Percentiles rank a stretch among this genome's conserved stretches.
These are phyloP conservation scores for Fusarium nanum DNA, from an alignment of 2,329 filamentous ascomycete genomes.

Conservation along the genomic window DNA sequence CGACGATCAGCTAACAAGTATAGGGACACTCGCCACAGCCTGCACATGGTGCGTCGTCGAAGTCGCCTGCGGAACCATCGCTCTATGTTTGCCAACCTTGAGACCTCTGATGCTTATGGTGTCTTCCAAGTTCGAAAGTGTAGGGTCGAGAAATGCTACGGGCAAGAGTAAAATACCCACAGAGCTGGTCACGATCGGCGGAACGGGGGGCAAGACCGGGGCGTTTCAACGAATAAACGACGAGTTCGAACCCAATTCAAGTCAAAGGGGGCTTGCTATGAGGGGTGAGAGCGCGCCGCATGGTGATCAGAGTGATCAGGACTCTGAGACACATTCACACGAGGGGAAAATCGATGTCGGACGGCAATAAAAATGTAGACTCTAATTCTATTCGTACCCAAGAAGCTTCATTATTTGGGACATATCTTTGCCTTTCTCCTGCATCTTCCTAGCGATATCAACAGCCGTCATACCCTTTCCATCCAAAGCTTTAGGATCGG, in stretches of 20 bases:
- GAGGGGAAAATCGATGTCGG: neutral
- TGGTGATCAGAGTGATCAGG: neutral
- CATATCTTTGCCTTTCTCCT: neutral
- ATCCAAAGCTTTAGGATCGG: rapidly evolving
- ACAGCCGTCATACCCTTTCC: neutral
- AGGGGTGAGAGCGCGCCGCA: neutral
- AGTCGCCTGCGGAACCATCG: constrained; percentile 31
- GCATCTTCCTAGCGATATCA: neutral
- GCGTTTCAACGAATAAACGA: constrained; percentile 25
- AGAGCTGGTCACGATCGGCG: constrained; percentile 27
- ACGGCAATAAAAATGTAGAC: too few species aligned
- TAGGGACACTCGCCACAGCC: constrained; percentile 34
- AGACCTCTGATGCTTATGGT: constrained; percentile 29
- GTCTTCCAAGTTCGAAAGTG: constrained; percentile 23
- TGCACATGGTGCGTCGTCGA: constrained; percentile 37
- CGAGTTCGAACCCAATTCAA: neutral
- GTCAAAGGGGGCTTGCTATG: neutral
- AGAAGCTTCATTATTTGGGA: neutral
- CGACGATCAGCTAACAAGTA: neutral
- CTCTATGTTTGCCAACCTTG: constrained; percentile 26
- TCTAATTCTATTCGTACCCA: too few species aligned
- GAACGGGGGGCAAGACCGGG: constrained; percentile 8
- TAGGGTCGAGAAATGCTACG: neutral
- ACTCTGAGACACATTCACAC: neutral
- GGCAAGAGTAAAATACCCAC: neutral